Base-by-base conservation (phyloP, 106 monocot species). In the Platanthera zijinensis region DNA sequence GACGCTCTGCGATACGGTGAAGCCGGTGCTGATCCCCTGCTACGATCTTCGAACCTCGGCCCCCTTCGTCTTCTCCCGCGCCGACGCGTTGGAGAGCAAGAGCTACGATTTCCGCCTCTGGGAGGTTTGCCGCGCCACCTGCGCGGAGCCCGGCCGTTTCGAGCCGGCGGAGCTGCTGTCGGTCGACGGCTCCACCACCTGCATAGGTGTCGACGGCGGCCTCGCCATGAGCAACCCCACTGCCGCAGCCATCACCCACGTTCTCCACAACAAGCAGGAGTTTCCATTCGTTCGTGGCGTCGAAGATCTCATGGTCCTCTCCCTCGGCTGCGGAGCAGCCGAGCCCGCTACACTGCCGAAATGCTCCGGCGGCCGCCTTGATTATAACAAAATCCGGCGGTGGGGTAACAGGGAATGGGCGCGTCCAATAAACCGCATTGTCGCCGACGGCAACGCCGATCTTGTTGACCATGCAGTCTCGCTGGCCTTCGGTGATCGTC, bases 51-150 rank as follows among this genome's bases (percentile, higher is more conserved):
- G 75, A 10, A 91, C 85, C 3, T 83, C 84, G 0, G 87, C 91
- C 45, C 91, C 87, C 7, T 87, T 91, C 67, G 76, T 91, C n/a
- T 95, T 95, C 85, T 95, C 94, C 52, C 83, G 94, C 14, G 91
- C 94, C 18, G 91, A 91, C 66, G 94, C 94, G 10, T 69, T 85
- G 28, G 91, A 90, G 86, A 78, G 75, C 18, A 85, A 80, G 64
- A 83, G 82, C 39, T 89, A 80, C 78, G 87, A 95, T 69, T 95
- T 91, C 82, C 51, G 48, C 52, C 74, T 95, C 53, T 49, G 82
- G 54, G 89, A 91, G 14, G 91, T 95, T 21, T 90, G 89, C 72
- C 83, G 83, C 17, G 89, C 91, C n/a, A 85, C 85, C 11, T 84
- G 81, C 75, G 80, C 49, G 48, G 72, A 59, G 51, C 71, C 71